These are phyloP conservation scores for Leccinum cinnamomeum DNA, from an alignment of 1,284 basidiomycete species.

Conservation along the genomic window DNA sequence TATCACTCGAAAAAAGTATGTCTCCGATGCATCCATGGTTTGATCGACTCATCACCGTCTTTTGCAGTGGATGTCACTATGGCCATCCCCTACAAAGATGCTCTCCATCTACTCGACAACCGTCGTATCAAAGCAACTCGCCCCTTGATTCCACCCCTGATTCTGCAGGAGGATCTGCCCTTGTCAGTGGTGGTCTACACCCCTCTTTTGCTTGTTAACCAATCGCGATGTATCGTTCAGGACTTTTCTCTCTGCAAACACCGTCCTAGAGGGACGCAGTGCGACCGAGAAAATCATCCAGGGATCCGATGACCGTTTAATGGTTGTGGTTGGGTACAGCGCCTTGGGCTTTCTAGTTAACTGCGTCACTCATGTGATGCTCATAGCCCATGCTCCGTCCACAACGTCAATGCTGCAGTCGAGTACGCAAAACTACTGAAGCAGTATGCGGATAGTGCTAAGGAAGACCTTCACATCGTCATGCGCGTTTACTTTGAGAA, in stretches of 20 bases:
- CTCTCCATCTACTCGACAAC: constrained; percentile 82
- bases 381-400: constrained; percentile 86
- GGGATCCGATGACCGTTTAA: constrained; percentile 85
- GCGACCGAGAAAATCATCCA: constrained; percentile 77
- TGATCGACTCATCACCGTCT: constrained; percentile 11
- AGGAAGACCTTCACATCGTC: constrained; percentile 89
- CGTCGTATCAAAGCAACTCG: constrained; percentile 81
- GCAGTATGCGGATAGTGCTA: constrained; percentile 77
- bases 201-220: constrained; percentile 3
- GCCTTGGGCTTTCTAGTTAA: neutral
- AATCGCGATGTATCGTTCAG: constrained; percentile 35
- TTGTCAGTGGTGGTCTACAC: constrained; percentile 45
- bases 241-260: constrained; percentile 71
- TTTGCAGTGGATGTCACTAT: constrained; percentile 44
- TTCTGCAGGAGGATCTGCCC: constrained; percentile 86
- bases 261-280: constrained; percentile 82
- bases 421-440: constrained; percentile 83
- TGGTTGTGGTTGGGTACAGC: constrained; percentile 78
- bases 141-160: constrained; percentile 89
- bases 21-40: neutral
- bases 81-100: constrained; percentile 73
- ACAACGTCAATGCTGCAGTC: constrained; percentile 81
- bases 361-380: constrained; percentile 11
- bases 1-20: constrained; percentile 20
- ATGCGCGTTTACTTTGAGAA: constrained; percentile 99